Evolutionary conservation across 2,329 filamentous ascomycete species (phyloP), one percentile per base, ranked within the genome.

Genomic region (Metarhizium guizhouense): DNA sequence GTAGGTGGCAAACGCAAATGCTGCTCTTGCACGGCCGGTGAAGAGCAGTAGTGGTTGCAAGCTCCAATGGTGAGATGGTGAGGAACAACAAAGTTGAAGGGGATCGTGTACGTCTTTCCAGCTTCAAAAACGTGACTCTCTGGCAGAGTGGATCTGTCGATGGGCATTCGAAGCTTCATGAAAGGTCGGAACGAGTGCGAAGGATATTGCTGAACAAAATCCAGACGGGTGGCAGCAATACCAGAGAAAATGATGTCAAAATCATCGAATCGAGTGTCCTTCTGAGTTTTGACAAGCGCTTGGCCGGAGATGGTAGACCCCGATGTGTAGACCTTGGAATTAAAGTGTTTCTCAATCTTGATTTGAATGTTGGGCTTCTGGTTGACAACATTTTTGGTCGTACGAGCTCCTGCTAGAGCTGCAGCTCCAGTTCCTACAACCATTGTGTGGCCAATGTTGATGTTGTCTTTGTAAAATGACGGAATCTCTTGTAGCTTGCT

Each of bases 81-180:
- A n/a, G 81, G 81, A 16, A 84, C 74, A 56, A 83, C 76, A 60
- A 84, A 84, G 68, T 80, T 68, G 70, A 84, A 81, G n/a, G 80
- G 80, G 29, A 84, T 66, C 14, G 63, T 73, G 66, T 81, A 80
- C 30, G 71, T 72, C 59, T 66, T 65, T 2, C 74, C 77, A n/a
- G 73, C 70, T 65, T 76, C 69, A 57, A 82, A 76, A 34, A 80
- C 62, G 38, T 74, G 69, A 20, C 74, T 69, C 7, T 68, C 66
- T 2, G 80, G 80, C 54, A 82, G 76, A 6, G 69, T 64, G 1
- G 72, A 70, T n/a, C 72, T 70, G 51, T 59, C 57, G 20, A 83
- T 69, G 10, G 80, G 80, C 75, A 83, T 82, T 54, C 73, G 70
- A 58, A 81, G 68, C 70, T 81, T 81, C 61, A 83, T 71, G 53